Conservation (phyloP, 1,139 yeast genomes). For the Lipomyces yarrowii region DNA sequence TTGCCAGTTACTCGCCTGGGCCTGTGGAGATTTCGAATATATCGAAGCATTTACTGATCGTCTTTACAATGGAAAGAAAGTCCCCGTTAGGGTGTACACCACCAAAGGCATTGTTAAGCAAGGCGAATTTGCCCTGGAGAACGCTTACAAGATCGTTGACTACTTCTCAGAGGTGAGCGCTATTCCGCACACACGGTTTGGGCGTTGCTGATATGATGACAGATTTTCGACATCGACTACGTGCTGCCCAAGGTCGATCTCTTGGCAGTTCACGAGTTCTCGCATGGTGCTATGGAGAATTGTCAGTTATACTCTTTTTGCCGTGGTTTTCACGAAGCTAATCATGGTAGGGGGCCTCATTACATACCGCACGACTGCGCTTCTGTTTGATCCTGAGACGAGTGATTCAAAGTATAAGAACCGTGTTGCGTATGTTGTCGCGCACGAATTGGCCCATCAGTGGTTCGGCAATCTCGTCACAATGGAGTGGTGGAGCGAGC, state of each 20-base stretch:
- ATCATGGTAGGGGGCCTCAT: conserved; percentile 59
- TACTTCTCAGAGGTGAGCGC: conserved; percentile 52
- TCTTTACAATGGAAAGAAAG: conserved; percentile 52
- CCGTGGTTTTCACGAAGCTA: neutral
- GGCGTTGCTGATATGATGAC: neutral
- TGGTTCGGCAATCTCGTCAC: conserved; percentile 85
- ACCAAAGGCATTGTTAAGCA: conserved; percentile 67
- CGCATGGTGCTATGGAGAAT: conserved; percentile 84
- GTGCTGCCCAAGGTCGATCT: conserved; percentile 75
- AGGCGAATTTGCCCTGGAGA: conserved; percentile 65
- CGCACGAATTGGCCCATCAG: conserved; percentile 82
- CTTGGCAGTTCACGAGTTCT: conserved; percentile 73
- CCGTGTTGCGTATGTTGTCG: conserved; percentile 76
- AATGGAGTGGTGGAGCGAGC: conserved; percentile 86
- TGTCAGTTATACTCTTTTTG: conserved; percentile 8
- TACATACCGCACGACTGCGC: conserved; percentile 71
- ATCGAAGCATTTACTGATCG: conserved; percentile 52
- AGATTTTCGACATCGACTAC: conserved; percentile 64
- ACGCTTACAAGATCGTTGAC: conserved; percentile 67
- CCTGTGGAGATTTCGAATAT: conserved; percentile 73
- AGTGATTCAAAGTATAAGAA: conserved; percentile 58
- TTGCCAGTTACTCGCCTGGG: conserved; percentile 66
- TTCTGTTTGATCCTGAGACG: conserved; percentile 61
- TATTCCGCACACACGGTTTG: neutral
- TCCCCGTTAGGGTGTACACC: conserved; percentile 72